Conservation (phyloP, 2,329 filamentous ascomycete genomes). For the Mycogone perniciosa region DNA sequence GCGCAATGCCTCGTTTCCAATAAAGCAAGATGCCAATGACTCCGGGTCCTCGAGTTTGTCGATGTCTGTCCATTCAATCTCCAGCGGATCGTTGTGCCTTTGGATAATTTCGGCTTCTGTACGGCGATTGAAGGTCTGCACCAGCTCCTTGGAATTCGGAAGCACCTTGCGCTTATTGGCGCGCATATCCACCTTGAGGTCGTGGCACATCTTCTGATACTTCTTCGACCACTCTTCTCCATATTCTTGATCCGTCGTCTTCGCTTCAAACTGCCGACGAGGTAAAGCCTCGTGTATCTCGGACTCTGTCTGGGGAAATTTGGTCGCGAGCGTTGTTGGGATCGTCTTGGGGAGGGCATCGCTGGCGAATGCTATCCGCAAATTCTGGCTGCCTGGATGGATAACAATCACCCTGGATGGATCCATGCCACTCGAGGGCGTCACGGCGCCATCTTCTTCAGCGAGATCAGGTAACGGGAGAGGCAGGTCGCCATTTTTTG, state of each 20-base stretch:
- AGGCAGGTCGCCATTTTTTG: constrained; percentile 63
- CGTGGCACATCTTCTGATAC: constrained; percentile 76
- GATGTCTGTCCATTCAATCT: constrained; percentile 93
- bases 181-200: constrained; percentile 86
- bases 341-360: constrained; percentile 92
- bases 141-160: constrained; percentile 95
- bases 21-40: constrained; percentile 57
- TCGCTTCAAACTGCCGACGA: constrained; percentile 57
- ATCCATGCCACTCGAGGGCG: constrained; percentile 55
- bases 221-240: constrained; percentile 72
- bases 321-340: constrained; percentile 84
- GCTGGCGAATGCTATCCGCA: constrained; percentile 90
- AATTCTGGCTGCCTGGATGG: constrained; percentile 90
- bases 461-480: constrained; percentile 53
- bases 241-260: constrained; percentile 69
- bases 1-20: constrained; percentile 73
- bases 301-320: constrained; percentile 70
- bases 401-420: constrained; percentile 92
- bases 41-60: constrained; percentile 59
- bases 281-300: constrained; percentile 78
- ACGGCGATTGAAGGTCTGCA: constrained; percentile 87
- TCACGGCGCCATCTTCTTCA: constrained; percentile 50
- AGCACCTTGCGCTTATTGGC: constrained; percentile 90
- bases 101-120: constrained; percentile 80
- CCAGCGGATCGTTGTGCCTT: constrained; percentile 88